Conservation (phyloP, 176 grass and related monocot species). For the Carex kokanica region DNA sequence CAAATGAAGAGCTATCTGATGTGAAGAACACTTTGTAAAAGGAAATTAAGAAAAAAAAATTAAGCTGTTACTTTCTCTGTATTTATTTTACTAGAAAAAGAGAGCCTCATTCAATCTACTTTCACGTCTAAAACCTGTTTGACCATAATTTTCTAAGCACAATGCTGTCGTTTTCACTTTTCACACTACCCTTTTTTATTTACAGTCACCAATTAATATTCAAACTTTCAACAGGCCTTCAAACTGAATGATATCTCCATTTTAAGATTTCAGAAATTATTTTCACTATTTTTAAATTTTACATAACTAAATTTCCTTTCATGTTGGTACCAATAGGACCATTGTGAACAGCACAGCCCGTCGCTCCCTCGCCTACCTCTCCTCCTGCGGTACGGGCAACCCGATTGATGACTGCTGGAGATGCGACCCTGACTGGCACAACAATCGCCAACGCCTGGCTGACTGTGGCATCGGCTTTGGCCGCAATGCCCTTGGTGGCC, state of each 20-base stretch:
- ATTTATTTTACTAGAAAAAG: neutral
- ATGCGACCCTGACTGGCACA: conserved; percentile 34
- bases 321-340: neutral
- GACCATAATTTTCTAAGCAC: neutral
- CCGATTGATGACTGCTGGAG: conserved; percentile 57
- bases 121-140: neutral
- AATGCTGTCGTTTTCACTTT: neutral
- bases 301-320: neutral
- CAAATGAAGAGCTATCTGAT: neutral
- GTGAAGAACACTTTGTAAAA: neutral
- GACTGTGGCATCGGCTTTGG: conserved; percentile 47
- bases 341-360: conserved; percentile 31
- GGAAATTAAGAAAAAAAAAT: too few species aligned
- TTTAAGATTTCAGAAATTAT: neutral
- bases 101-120: neutral
- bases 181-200: neutral
- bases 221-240: neutral
- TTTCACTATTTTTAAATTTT: neutral
- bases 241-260: neutral
- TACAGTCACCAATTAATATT: neutral
- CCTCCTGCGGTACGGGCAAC: conserved; percentile 40
- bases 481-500: conserved; percentile 31
- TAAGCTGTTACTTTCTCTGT: too few species aligned
- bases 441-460: conserved; percentile 38
- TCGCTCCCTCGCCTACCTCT: conserved; percentile 23